Conservation (phyloP, 1,139 yeast species). For the Blastobotrys arbuscula region DNA sequence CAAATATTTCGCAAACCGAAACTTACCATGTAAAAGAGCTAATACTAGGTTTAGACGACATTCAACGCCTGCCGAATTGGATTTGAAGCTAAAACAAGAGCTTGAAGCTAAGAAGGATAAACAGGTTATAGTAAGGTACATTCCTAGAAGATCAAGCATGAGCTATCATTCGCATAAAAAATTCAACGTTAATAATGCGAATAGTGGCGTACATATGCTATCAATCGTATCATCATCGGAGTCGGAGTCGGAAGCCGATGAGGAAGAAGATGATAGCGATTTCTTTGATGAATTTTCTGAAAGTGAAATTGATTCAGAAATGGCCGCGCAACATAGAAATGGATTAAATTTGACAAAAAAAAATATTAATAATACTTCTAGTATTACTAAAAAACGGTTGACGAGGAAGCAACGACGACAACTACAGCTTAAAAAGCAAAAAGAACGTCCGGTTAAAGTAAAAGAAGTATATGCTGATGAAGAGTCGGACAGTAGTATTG, state of each 20-base stretch:
- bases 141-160: conserved; percentile 2
- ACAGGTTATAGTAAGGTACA: neutral
- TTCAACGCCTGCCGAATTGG: conserved; percentile 8
- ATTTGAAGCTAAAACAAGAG: neutral
- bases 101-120: neutral
- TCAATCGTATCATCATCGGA: conserved; percentile 1
- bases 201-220: neutral
- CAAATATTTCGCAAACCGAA: conserved; percentile 5
- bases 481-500: conserved; percentile 10
- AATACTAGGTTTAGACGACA: conserved; percentile 11
- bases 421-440: conserved; percentile 9
- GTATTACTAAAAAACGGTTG: neutral
- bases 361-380: neutral
- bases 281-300: neutral
- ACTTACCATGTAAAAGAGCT: conserved; percentile 3
- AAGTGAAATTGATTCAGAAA: neutral
- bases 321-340: conserved; percentile 1
- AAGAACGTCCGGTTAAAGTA: conserved; percentile 1
- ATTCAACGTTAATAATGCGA: neutral
- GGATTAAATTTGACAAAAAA: neutral
- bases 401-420: conserved; percentile 8
- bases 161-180: too few species aligned
- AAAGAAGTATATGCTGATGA: conserved; percentile 8
- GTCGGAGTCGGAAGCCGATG: conserved; percentile 8
- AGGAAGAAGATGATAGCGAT: neutral